phyloP scores from a whole-genome alignment of 805 yeast genomes.

The Lipomyces spencermartinsiae region DNA sequence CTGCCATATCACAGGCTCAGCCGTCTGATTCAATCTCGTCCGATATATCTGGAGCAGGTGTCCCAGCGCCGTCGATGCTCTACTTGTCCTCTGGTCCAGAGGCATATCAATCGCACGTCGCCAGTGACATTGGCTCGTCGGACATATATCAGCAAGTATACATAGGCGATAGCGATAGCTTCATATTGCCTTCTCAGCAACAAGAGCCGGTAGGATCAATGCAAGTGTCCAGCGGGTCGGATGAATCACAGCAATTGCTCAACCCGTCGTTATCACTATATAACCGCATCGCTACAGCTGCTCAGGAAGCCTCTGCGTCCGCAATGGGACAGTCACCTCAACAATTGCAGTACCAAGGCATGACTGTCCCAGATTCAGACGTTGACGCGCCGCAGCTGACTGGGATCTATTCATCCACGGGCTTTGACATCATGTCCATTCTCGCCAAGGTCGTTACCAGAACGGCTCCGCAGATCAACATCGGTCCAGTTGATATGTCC shows the following conservation, averaged over 20 bases:
- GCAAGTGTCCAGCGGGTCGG: constrained; percentile 2
- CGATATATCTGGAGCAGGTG: not conserved
- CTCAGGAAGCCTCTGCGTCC: constrained; percentile 12
- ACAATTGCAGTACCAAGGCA: not conserved
- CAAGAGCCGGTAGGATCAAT: not conserved
- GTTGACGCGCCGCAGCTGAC: not conserved
- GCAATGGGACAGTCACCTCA: constrained; percentile 4
- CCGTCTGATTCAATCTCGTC: not conserved
- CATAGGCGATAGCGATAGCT: constrained; percentile 11
- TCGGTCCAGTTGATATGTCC: constrained; percentile 31
- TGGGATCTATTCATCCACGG: constrained; percentile 28
- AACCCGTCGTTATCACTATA: constrained; percentile 1
- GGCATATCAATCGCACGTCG: not conserved
- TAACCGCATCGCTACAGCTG: constrained; percentile 7
- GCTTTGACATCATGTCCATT: constrained; percentile 24
- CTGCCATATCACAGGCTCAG: not conserved
- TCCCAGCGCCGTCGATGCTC: constrained; percentile 8
- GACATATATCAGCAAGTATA: constrained; percentile 3
- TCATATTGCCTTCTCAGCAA: not conserved
- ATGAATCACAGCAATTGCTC: constrained; percentile 5
- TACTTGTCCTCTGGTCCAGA: constrained; percentile 8
- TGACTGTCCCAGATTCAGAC: not conserved
- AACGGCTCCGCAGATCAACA: constrained; percentile 20
- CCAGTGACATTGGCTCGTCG: not conserved
- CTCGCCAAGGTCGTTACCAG: constrained; percentile 21